Percentiles rank a stretch among this genome's conserved stretches.
Evolutionary conservation across 495 filamentous ascomycete genomes (phyloP).

Genomic region (Penicillium alfredii): DNA sequence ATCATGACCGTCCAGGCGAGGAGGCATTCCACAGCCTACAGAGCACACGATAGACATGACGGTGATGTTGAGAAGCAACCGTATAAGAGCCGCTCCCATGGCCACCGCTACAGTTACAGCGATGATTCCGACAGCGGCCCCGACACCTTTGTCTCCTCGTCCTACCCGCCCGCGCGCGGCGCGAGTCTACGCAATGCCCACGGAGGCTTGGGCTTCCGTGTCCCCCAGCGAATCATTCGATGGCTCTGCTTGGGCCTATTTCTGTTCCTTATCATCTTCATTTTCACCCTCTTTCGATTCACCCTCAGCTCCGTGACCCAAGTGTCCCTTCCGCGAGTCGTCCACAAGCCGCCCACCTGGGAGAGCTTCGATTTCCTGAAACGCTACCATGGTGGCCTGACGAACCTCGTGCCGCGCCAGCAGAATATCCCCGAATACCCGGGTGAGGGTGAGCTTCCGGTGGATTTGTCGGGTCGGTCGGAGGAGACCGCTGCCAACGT

Average conservation of each 20-base stretch:
- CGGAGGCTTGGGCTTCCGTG: slow-evolving; percentile 39
- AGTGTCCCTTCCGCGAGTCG: slow-evolving; percentile 54
- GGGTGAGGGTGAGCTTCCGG: no score
- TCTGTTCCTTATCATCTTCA: slow-evolving; percentile 63
- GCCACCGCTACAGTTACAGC: slow-evolving; percentile 21
- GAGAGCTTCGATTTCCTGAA: slow-evolving; percentile 74
- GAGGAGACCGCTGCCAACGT: slow-evolving; percentile 6
- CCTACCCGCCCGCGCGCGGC: slow-evolving; percentile 52
- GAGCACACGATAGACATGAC: slow-evolving; percentile 12
- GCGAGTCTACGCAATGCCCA: slow-evolving; percentile 34
- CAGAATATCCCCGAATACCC: slow-evolving; percentile 75
- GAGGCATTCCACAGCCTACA: slow-evolving; percentile 28
- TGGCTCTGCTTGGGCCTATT: slow-evolving; percentile 68
- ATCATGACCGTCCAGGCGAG: slow-evolving; percentile 36
- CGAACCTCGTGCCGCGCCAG: slow-evolving; percentile 53
- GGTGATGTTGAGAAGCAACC: slow-evolving; percentile 37
- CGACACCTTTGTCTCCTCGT: slow-evolving; percentile 28
- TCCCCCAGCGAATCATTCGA: slow-evolving; percentile 58
- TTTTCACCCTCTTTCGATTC: slow-evolving; percentile 62
- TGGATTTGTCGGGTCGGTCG: slow-evolving; percentile 13
- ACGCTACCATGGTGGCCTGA: slow-evolving; percentile 79
- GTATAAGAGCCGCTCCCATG: slow-evolving; percentile 14
- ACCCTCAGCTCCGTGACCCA: slow-evolving; percentile 55
- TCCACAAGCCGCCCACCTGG: slow-evolving; percentile 51
- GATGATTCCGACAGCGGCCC: slow-evolving; percentile 24